These are phyloP conservation scores for Citrus mangshanensis DNA, from an alignment of 345 rosid species.

Conservation along the genomic window DNA sequence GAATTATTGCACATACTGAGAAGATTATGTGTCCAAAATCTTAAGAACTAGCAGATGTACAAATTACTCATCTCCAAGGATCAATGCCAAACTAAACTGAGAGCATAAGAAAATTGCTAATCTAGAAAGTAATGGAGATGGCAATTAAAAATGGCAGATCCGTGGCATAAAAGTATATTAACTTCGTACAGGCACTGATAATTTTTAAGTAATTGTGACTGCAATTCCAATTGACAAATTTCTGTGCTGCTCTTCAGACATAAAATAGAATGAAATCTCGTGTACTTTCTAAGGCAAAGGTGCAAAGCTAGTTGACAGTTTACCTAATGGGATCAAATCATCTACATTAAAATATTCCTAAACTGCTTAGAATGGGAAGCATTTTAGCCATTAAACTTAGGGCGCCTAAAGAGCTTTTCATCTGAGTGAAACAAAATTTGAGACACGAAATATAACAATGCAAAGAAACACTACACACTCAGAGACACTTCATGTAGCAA, in stretches of 20 bases:
- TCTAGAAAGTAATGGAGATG: not conserved
- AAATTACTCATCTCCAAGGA: not conserved
- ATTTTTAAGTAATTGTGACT: not conserved
- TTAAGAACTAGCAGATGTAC: not conserved
- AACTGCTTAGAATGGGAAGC: not conserved
- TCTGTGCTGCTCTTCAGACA: not conserved
- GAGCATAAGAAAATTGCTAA: not conserved
- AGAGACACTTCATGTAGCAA: not conserved
- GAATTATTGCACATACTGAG: not conserved
- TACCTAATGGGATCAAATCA: not conserved
- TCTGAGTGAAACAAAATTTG: not conserved
- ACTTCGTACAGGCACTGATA: not conserved
- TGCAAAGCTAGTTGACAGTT: not conserved
- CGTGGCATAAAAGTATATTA: not conserved
- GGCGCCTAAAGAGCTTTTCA: not conserved
- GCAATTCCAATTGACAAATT: not conserved
- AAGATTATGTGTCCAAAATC: not conserved
- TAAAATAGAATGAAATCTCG: not conserved
- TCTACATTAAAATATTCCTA: not conserved
- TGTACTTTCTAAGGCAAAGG: not conserved
- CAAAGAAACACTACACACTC: not conserved
- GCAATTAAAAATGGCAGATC: not conserved
- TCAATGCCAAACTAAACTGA: not conserved
- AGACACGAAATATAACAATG: not conserved
- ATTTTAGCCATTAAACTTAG: not conserved